These are phyloP conservation scores for Rhodotorula babjevae DNA, from an alignment of 768 basidiomycete species.

Conservation along the genomic window DNA sequence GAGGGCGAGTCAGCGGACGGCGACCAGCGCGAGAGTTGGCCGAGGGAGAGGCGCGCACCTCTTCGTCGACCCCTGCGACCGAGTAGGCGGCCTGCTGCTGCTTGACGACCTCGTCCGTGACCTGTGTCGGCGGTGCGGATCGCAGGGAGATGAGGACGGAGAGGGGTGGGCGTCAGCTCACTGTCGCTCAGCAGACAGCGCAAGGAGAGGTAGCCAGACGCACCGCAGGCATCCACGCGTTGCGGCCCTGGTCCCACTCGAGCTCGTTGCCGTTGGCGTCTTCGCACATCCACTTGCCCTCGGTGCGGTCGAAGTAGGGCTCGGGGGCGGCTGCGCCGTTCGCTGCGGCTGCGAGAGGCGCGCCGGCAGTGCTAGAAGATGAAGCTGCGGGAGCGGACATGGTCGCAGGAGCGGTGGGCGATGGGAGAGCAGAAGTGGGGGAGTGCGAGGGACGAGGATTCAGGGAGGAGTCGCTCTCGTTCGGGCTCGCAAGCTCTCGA, in stretches of 20 bases:
- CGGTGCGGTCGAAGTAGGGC: constrained; percentile 64
- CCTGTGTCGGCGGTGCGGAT: constrained; percentile 50
- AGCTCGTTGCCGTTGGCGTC: constrained; percentile 83
- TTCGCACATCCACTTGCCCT: constrained; percentile 81
- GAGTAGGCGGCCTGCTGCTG: constrained; percentile 95
- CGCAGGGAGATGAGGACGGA: background rate
- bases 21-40: background rate
- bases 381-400: background rate
- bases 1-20: background rate
- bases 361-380: background rate
- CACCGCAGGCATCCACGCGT: constrained; percentile 78
- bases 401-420: background rate
- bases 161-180: background rate
- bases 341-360: too few species aligned
- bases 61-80: constrained; percentile 91
- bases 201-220: background rate
- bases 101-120: constrained; percentile 78
- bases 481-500: too few species aligned
- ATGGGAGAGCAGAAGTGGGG: background rate
- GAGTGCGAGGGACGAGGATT: background rate
- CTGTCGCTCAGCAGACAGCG: too few species aligned
- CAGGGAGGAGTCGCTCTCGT: too few species aligned
- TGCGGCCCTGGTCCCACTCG: constrained; percentile 75
- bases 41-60: background rate
- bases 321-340: background rate